These are phyloP conservation scores for Geranium rotundifolium DNA, from an alignment of 345 rosid genomes.

Conservation along the genomic window DNA sequence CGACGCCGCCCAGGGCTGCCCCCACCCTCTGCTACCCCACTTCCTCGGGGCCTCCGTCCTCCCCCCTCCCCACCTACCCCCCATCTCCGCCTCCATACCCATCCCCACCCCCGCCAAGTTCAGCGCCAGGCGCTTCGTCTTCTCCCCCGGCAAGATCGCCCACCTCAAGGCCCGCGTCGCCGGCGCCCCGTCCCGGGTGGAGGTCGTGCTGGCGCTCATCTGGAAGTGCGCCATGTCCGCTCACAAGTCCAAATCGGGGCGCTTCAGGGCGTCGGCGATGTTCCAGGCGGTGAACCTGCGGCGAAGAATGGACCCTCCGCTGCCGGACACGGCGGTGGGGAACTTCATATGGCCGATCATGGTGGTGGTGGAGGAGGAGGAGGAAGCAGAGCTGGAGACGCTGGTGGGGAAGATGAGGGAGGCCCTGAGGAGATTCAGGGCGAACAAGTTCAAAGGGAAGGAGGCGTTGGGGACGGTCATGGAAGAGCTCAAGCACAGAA, in stretches of 20 bases:
- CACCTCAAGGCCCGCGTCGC: conserved; percentile 8
- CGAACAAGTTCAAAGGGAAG: background rate
- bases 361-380: background rate
- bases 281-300: conserved; percentile 1
- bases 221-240: conserved; percentile 1
- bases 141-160: conserved; percentile 6
- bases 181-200: background rate
- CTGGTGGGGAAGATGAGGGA: conserved; percentile 2
- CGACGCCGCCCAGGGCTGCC: too few species aligned
- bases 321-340: background rate
- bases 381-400: background rate
- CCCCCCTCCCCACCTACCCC: background rate
- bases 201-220: conserved; percentile 5
- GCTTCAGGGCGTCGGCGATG: background rate
- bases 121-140: background rate
- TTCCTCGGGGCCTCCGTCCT: too few species aligned
- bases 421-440: background rate
- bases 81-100: background rate
- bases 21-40: too few species aligned
- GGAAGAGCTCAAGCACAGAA: conserved; percentile 4
- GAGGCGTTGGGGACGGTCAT: conserved; percentile 1
- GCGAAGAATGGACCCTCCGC: background rate
- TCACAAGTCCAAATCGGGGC: background rate
- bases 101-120: conserved; percentile 4
- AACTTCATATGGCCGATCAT: conserved; percentile 3